phyloP scores from a whole-genome alignment of 331 rosid species.

The Malus hybrid region DNA sequence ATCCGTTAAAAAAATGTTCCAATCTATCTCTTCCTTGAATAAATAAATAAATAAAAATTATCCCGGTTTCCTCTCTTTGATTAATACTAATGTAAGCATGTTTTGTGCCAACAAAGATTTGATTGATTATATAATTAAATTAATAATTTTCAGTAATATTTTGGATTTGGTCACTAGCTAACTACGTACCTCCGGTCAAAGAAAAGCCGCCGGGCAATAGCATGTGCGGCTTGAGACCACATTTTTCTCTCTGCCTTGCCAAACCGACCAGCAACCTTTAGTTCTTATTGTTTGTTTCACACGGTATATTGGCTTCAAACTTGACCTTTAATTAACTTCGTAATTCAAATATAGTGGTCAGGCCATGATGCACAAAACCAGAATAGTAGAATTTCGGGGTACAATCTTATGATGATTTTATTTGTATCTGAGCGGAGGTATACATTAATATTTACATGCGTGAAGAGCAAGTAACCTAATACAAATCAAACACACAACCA shows the following conservation, averaged over 20 bases:
- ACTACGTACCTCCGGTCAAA: constrained; percentile 1
- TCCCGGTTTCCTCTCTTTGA: background rate
- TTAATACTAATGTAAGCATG: background rate
- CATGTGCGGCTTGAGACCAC: background rate
- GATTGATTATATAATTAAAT: background rate
- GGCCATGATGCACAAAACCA: background rate
- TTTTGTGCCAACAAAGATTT: background rate
- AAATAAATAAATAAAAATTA: no score
- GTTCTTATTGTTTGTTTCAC: background rate
- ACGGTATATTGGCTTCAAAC: background rate
- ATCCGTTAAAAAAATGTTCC: background rate
- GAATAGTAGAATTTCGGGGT: background rate
- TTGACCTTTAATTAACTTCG: background rate
- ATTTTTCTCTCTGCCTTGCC: background rate
- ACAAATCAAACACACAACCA: background rate
- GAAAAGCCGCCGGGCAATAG: background rate
- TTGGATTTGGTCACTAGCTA: background rate
- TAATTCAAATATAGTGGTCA: background rate
- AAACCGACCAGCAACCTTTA: background rate
- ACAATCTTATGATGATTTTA: background rate
- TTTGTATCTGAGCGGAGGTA: background rate
- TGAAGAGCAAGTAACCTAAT: background rate
- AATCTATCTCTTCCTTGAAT: no score
- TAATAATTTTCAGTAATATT: background rate
- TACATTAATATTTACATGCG: no score